phyloP scores from a whole-genome alignment of 1,139 yeast species.

The Zygosaccharomyces pseudobailii region DNA sequence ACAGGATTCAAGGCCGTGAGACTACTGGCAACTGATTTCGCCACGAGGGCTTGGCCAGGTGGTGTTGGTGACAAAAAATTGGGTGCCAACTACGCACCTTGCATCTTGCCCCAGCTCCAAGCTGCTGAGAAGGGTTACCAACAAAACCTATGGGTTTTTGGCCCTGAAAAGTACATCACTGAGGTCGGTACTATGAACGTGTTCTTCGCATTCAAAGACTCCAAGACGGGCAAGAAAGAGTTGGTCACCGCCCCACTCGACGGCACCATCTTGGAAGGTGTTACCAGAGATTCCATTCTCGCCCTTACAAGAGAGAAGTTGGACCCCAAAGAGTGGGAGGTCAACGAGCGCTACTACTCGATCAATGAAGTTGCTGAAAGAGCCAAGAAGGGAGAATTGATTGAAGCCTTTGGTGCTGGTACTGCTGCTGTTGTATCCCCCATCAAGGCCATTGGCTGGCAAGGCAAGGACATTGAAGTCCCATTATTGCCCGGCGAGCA shows the following conservation, averaged over 20 bases:
- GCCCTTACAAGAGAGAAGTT: slow-evolving; percentile 70
- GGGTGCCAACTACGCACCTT: slow-evolving; percentile 97
- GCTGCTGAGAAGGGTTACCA: slow-evolving; percentile 89
- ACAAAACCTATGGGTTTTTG: slow-evolving; percentile 95
- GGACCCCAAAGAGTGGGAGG: slow-evolving; percentile 67
- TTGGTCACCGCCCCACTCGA: slow-evolving; percentile 94
- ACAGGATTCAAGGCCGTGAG: slow-evolving; percentile 93
- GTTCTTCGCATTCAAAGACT: slow-evolving; percentile 73
- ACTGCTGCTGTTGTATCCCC: slow-evolving; percentile 98
- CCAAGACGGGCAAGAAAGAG: slow-evolving; percentile 75
- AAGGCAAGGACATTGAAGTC: slow-evolving; percentile 63
- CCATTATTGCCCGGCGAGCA: slow-evolving; percentile 77
- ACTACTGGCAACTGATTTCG: slow-evolving; percentile 89
- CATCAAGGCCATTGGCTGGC: slow-evolving; percentile 79
- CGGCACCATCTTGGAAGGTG: slow-evolving; percentile 96
- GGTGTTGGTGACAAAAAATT: slow-evolving; percentile 94
- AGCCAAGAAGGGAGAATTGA: slow-evolving; percentile 72
- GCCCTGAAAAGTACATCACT: slow-evolving; percentile 81
- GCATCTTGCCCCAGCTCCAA: slow-evolving; percentile 79
- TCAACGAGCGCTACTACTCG: slow-evolving; percentile 77
- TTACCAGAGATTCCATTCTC: slow-evolving; percentile 86
- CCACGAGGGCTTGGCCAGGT: slow-evolving; percentile 99
- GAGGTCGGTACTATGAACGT: slow-evolving; percentile 98
- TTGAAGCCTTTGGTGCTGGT: slow-evolving; percentile 96
- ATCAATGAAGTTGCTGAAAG: slow-evolving; percentile 75